phyloP scores from a whole-genome alignment of 2,329 filamentous ascomycete genomes.

The Bimuria novae-zelandiae region DNA sequence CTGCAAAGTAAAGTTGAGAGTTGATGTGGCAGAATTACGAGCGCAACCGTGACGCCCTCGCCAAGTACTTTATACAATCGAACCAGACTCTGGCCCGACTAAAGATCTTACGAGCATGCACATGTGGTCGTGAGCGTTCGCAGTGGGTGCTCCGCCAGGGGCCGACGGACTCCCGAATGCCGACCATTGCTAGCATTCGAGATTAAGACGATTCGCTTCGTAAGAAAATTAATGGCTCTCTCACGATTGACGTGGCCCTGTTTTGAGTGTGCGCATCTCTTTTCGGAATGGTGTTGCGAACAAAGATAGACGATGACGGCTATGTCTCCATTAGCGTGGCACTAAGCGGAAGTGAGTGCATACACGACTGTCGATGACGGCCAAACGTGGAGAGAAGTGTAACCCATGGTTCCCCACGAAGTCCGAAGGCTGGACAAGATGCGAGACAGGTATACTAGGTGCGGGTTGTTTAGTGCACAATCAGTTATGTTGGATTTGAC shows the following conservation, averaged over 20 bases:
- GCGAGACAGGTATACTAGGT: constrained; percentile 17
- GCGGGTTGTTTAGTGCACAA: constrained; percentile 8
- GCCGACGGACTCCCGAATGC: constrained; percentile 1
- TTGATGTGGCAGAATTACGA: constrained; percentile 25
- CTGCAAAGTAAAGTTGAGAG: constrained; percentile 21
- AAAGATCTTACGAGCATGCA: background rate
- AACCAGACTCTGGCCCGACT: background rate
- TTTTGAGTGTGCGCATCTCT: background rate
- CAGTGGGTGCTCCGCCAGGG: background rate
- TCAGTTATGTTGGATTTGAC: no score
- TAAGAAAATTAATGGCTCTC: background rate
- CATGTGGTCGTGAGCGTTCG: background rate
- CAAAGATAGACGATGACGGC: background rate
- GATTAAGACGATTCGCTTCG: background rate
- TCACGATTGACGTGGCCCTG: background rate
- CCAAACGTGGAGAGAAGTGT: background rate
- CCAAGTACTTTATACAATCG: constrained; percentile 1
- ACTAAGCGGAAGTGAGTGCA: constrained; percentile 3
- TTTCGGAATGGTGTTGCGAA: background rate
- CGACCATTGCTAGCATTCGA: background rate
- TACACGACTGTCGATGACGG: constrained; percentile 1
- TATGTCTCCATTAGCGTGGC: constrained; percentile 1
- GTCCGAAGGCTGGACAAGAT: constrained; percentile 27
- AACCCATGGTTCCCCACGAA: constrained; percentile 41
- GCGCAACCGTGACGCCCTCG: no score